These are phyloP conservation scores for Diaporthe nobilis DNA, from an alignment of 2,329 filamentous ascomycete genomes.

Conservation along the genomic window DNA sequence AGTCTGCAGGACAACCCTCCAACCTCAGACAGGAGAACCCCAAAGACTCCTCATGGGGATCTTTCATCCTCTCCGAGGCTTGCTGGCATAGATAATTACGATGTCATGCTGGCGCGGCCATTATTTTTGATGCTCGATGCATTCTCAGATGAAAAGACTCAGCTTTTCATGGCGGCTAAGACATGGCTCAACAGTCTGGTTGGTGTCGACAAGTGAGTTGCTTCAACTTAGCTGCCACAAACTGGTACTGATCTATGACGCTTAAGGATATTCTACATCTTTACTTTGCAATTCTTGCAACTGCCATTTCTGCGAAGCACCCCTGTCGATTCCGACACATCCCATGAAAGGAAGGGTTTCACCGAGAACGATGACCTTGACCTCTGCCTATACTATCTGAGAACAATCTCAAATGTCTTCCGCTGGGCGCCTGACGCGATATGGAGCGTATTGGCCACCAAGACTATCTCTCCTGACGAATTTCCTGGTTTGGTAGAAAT, in stretches of 20 bases:
- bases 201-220: constrained; percentile 72
- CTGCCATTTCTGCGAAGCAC: constrained; percentile 65
- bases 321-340: constrained; percentile 45
- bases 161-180: constrained; percentile 82
- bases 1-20: constrained; percentile 73
- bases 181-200: constrained; percentile 82
- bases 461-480: constrained; percentile 64
- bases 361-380: constrained; percentile 78
- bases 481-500: constrained; percentile 60
- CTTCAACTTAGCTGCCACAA: neutral
- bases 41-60: constrained; percentile 59
- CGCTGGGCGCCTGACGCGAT: constrained; percentile 76
- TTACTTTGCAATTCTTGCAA: constrained; percentile 70
- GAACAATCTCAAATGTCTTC: constrained; percentile 80
- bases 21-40: constrained; percentile 61
- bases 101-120: constrained; percentile 83
- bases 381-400: constrained; percentile 83
- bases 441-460: constrained; percentile 79
- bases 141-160: constrained; percentile 78
- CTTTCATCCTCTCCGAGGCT: constrained; percentile 57
- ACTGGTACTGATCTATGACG: constrained; percentile 44
- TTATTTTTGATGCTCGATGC: constrained; percentile 86
- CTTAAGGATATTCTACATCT: constrained; percentile 71
- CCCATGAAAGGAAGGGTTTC: constrained; percentile 54
- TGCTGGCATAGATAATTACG: constrained; percentile 73